Percentiles rank a stretch among this genome's conserved stretches.
Conservation (phyloP, 2,329 filamentous ascomycete genomes). For the Ceratocystis ficicola region DNA sequence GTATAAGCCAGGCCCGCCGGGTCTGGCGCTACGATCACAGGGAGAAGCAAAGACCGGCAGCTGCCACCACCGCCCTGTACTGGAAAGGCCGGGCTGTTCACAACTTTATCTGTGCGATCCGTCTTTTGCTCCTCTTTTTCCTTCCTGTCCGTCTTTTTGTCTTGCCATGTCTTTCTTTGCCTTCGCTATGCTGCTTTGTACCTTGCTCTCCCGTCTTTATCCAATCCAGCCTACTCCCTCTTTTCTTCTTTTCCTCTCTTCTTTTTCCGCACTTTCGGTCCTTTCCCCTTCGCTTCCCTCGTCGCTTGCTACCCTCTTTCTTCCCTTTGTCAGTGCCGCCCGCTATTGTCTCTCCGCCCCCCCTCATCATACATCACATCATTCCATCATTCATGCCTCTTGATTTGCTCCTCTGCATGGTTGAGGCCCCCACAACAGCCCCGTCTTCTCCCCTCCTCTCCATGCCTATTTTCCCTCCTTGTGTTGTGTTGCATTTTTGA, state of each 20-base stretch:
- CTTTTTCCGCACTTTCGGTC: neutral
- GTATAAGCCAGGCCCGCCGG: neutral
- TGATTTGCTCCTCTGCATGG: no score
- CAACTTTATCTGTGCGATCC: neutral
- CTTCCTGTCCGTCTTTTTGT: neutral
- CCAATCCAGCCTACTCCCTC: neutral
- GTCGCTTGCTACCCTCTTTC: neutral
- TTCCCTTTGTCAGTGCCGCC: neutral
- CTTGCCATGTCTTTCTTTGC: neutral
- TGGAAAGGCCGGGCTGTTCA: neutral
- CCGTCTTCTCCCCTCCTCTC: neutral
- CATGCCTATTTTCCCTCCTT: neutral
- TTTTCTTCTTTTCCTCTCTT: neutral
- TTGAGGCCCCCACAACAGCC: neutral
- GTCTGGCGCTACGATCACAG: neutral
- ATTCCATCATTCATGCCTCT: no score
- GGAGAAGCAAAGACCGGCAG: neutral
- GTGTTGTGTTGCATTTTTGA: conserved; percentile 7
- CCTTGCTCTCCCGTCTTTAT: neutral
- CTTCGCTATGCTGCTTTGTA: neutral
- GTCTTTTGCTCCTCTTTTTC: neutral
- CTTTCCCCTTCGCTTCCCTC: neutral
- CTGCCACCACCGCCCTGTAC: conserved; percentile 6
- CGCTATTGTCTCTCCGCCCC: neutral
- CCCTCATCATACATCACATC: neutral